These are phyloP conservation scores for Solanum tarijense DNA, from an alignment of 257 asterid species.

Conservation along the genomic window DNA sequence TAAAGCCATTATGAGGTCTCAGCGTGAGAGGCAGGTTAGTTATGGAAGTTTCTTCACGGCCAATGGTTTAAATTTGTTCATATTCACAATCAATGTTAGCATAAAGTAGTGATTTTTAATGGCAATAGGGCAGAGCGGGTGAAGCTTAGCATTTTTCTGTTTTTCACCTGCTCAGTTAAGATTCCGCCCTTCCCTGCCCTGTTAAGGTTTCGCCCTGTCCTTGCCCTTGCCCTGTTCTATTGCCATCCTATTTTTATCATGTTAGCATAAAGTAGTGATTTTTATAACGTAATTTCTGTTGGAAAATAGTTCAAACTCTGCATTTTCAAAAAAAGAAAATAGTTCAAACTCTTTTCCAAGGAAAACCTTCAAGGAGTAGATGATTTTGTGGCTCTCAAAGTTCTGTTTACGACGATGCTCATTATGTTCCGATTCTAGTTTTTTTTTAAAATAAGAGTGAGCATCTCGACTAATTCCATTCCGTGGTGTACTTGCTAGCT, in stretches of 20 bases:
- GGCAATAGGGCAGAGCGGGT: neutral
- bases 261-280: neutral
- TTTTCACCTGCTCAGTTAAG: neutral
- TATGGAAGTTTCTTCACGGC: neutral
- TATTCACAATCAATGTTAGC: neutral
- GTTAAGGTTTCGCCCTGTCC: neutral
- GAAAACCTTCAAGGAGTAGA: neutral
- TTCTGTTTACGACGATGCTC: neutral
- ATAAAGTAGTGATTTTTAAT: neutral
- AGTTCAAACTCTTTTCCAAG: neutral
- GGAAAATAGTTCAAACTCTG: neutral
- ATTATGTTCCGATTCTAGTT: neutral
- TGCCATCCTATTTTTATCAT: neutral
- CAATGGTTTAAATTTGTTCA: neutral
- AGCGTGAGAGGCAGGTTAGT: slow-evolving; percentile 72
- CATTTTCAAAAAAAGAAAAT: neutral
- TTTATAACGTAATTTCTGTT: neutral
- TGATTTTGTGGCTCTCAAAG: neutral
- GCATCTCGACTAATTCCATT: neutral
- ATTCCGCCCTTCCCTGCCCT: neutral
- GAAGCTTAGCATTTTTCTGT: neutral
- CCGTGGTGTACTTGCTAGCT: neutral
- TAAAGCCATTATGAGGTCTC: slow-evolving; percentile 82
- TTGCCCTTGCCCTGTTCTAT: neutral
- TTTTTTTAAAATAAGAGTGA: rapidly evolving